Evolutionary conservation across 345 rosid genomes (phyloP), one percentile per base, ranked within the genome.

Genomic region (Kernera saxatilis): DNA sequence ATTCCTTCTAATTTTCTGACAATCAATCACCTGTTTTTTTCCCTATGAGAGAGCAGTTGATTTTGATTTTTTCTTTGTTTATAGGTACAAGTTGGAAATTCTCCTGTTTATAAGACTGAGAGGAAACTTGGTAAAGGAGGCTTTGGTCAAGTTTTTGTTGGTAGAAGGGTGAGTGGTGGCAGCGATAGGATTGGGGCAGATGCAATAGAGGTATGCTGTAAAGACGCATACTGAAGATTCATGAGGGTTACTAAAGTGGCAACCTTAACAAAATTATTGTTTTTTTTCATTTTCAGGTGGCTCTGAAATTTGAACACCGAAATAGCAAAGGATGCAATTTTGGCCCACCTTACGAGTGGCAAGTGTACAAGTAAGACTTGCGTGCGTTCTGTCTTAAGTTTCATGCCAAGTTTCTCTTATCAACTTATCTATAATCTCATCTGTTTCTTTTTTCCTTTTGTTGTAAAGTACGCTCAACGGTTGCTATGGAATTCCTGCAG

Each of bases 271-370:
- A n/a, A 21, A 12, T 5, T 17, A 12, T 54, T 72, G 12, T 50
- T 23, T 35, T 17, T 35, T 46, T 12, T 41, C n/a, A n/a, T 64
- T 78, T 73, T 39, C 81, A 91, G 99, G 97, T 94, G 41, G 99
- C 99, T 14, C 74, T 94, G 66, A 94, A 94, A 78, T 88, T 94
- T 73, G 99, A 94, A 82, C 99, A 94, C 63, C 84, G 88, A 35
- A 88, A 83, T 48, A 91, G 98, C 78, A 94, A 94, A 80, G 99
- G 99, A 39, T 94, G 99, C 82, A 94, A 83, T 67, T 85, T 85
- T 83, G 98, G 99, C 48, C 99, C 99, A 14, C 99, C 99, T 36
- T 79, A 87, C 18, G 98, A 94, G 84, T 94, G 99, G 99, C 97
- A 89, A 77, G 96, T 94, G 62, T 94, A 94, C 89, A 84, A 82